phyloP scores from a whole-genome alignment of 1,284 basidiomycete genomes.

The Anthracocystis panici-leucophaei region DNA sequence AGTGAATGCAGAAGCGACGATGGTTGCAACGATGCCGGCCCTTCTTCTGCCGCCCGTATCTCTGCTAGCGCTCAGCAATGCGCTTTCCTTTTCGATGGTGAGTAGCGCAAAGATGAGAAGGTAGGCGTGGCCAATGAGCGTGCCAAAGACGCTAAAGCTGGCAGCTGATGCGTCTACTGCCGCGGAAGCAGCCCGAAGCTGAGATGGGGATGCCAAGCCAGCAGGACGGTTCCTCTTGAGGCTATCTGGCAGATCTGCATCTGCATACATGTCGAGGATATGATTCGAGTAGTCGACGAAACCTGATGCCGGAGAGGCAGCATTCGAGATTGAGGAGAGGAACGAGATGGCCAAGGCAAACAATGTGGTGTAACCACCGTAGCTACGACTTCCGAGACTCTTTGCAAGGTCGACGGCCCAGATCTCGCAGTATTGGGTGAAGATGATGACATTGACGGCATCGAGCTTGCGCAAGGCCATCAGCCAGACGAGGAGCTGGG shows the following conservation, averaged over 20 bases:
- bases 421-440: constrained; percentile 68
- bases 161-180: constrained; percentile 42
- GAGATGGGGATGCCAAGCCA: constrained; percentile 48
- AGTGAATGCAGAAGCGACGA: constrained; percentile 50
- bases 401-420: constrained; percentile 64
- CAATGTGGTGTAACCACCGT: constrained; percentile 58
- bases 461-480: constrained; percentile 61
- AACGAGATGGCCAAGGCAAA: constrained; percentile 58
- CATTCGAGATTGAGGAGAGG: constrained; percentile 43
- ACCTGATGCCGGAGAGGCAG: constrained; percentile 12
- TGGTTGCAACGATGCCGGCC: constrained; percentile 61
- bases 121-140: constrained; percentile 53
- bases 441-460: constrained; percentile 63
- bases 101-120: constrained; percentile 60
- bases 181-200: constrained; percentile 28
- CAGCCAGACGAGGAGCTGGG: constrained; percentile 62
- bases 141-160: constrained; percentile 47
- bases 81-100: constrained; percentile 61
- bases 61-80: constrained; percentile 45
- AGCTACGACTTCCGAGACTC: constrained; percentile 38
- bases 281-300: constrained; percentile 18
- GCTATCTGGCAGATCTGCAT: constrained; percentile 54
- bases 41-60: constrained; percentile 61
- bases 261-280: constrained; percentile 39
- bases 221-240: constrained; percentile 44